Evolutionary conservation across 768 basidiomycete species (phyloP).

Genomic region (Tephrocybe sp.): DNA sequence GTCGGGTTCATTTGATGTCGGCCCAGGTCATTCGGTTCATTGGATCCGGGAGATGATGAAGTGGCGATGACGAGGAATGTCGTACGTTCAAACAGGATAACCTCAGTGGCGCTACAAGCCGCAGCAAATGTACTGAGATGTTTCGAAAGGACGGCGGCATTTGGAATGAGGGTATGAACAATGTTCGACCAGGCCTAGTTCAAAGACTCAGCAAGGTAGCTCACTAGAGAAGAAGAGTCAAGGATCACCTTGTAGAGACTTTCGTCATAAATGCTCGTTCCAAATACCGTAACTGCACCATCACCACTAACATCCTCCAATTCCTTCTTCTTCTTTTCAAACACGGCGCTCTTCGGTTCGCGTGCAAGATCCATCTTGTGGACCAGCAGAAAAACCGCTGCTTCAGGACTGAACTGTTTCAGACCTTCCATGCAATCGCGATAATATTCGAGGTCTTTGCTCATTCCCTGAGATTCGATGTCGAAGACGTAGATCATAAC

Average conservation of each 20-base stretch:
- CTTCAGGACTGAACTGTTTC: conserved; percentile 73
- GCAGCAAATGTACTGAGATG: conserved; percentile 86
- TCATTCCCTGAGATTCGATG: conserved; percentile 81
- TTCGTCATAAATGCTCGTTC: conserved; percentile 97
- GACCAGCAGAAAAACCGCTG: conserved; percentile 83
- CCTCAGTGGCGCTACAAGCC: conserved; percentile 88
- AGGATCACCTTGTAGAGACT: conserved; percentile 82
- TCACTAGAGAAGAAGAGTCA: neutral
- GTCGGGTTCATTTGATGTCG: conserved; percentile 57
- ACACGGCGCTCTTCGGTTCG: conserved; percentile 53
- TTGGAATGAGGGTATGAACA: conserved; percentile 94
- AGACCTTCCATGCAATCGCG: conserved; percentile 86
- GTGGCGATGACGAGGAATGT: conserved; percentile 98
- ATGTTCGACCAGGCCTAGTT: conserved; percentile 95
- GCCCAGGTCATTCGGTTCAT: conserved; percentile 27
- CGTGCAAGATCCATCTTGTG: conserved; percentile 98
- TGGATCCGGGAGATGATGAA: conserved; percentile 37
- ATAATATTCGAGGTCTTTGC: conserved; percentile 88
- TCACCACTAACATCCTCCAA: conserved; percentile 66
- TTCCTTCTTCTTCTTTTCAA: conserved; percentile 73
- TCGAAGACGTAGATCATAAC: conserved; percentile 99
- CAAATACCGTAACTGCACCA: conserved; percentile 68
- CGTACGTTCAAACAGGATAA: conserved; percentile 93
- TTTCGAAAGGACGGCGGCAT: conserved; percentile 82
- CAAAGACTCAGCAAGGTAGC: conserved; percentile 1